A percentile compares a stretch with the other conserved stretches of the same genome.
Evolutionary conservation across 177 flowering plant species (phyloP).

Genomic region (Telopea speciosissima): DNA sequence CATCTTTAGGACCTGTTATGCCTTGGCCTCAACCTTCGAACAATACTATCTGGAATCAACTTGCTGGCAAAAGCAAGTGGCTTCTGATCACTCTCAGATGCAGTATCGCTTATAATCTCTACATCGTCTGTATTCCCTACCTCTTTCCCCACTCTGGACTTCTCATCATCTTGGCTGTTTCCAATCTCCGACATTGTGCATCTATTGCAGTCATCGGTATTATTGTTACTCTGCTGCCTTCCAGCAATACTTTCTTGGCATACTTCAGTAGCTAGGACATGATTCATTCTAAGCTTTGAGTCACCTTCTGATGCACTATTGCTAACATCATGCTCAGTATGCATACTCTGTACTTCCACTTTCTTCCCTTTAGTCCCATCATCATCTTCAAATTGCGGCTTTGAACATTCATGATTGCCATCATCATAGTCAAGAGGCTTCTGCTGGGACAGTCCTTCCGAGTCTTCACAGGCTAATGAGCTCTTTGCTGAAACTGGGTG

Average conservation of each 20-base stretch:
- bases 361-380: constrained; percentile 8
- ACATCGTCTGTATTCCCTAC: constrained; percentile 6
- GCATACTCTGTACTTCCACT: constrained; percentile 4
- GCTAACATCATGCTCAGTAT: constrained; percentile 6
- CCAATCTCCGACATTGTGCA: constrained; percentile 5
- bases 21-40: constrained; percentile 20
- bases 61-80: constrained; percentile 9
- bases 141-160: constrained; percentile 10
- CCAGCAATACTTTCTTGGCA: constrained; percentile 30
- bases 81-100: constrained; percentile 1
- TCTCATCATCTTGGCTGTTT: not conserved
- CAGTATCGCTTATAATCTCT: constrained; percentile 6
- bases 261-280: constrained; percentile 6
- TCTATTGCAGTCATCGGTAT: not conserved
- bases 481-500: constrained; percentile 40
- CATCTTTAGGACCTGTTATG: constrained; percentile 5
- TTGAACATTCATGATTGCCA: constrained; percentile 1
- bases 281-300: constrained; percentile 15
- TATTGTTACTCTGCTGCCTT: constrained; percentile 13
- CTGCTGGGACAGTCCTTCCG: constrained; percentile 10
- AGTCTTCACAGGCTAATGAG: constrained; percentile 37
- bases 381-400: not conserved
- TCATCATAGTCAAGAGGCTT: constrained; percentile 10
- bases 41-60: constrained; percentile 28
- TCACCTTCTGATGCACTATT: constrained; percentile 6